Evolutionary conservation across 345 rosid genomes (phyloP).

Genomic region (Syzygium jambos): DNA sequence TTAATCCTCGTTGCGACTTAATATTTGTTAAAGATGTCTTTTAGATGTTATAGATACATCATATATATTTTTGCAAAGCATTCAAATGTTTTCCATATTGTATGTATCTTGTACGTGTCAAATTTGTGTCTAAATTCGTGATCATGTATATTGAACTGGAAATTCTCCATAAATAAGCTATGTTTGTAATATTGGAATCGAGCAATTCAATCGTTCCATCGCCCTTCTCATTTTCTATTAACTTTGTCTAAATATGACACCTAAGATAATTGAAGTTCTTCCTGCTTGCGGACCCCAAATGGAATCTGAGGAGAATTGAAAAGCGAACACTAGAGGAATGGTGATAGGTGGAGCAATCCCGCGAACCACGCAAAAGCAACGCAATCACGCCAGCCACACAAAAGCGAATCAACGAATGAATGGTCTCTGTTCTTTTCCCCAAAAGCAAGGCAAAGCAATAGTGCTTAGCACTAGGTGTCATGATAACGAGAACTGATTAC

Average conservation of each 20-base stretch:
- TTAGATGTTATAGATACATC: too few species aligned
- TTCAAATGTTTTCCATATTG: neutral
- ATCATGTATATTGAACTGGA: neutral
- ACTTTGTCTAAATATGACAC: neutral
- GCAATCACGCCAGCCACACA: neutral
- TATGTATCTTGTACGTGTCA: neutral
- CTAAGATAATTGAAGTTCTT: neutral
- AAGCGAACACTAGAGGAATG: neutral
- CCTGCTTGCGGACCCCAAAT: neutral
- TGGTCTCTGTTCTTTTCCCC: neutral
- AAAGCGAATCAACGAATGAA: neutral
- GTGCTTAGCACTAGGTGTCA: neutral
- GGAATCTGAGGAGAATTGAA: neutral
- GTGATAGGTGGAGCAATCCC: neutral
- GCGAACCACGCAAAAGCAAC: neutral
- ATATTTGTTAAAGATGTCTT: too few species aligned
- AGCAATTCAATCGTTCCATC: neutral
- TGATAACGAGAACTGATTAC: too few species aligned
- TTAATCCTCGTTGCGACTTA: too few species aligned
- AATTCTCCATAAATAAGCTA: neutral
- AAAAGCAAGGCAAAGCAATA: neutral
- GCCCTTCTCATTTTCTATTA: neutral
- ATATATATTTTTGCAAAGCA: neutral
- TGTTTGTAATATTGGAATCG: neutral
- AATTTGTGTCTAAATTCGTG: neutral